These are phyloP conservation scores for Penicillium sclerotiorum DNA, from an alignment of 2,329 filamentous ascomycete genomes.

Conservation along the genomic window DNA sequence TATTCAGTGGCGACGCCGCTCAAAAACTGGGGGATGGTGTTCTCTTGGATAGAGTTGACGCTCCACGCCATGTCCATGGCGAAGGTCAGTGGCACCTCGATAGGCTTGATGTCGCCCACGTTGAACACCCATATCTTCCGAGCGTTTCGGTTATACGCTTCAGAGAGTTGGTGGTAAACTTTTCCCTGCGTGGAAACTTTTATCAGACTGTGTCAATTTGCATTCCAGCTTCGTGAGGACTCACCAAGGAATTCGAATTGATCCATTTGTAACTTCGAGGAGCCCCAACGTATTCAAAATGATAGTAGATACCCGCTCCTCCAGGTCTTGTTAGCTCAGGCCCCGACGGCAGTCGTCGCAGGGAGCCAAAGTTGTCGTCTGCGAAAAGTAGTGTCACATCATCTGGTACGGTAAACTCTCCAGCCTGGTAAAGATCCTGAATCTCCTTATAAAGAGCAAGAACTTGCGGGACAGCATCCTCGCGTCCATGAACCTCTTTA, in stretches of 20 bases:
- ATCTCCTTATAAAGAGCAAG: constrained; percentile 79
- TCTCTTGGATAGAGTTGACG: constrained; percentile 63
- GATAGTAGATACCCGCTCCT: constrained; percentile 61
- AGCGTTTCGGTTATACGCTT: constrained; percentile 60
- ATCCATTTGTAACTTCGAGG: constrained; percentile 66
- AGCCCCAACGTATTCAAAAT: constrained; percentile 65
- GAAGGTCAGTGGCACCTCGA: constrained; percentile 37
- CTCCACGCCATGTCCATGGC: constrained; percentile 16
- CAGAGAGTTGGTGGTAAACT: constrained; percentile 13
- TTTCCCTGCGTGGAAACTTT: too few species aligned
- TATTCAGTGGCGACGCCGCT: constrained; percentile 60
- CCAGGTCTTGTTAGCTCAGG: constrained; percentile 63
- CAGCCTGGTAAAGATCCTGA: constrained; percentile 64
- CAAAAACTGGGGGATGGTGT: constrained; percentile 61
- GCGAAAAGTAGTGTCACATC: constrained; percentile 70
- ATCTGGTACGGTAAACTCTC: constrained; percentile 61
- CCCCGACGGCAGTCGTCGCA: constrained; percentile 61
- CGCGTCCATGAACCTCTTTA: constrained; percentile 55
- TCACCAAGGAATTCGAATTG: constrained; percentile 63
- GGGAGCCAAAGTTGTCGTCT: constrained; percentile 71
- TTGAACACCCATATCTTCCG: constrained; percentile 69
- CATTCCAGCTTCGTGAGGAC: too few species aligned
- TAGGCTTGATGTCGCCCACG: constrained; percentile 66
- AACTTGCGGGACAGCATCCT: constrained; percentile 64
- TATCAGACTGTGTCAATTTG: too few species aligned